Conservation (phyloP, 345 rosid genomes). For the Arabidopsis thaliana region DNA sequence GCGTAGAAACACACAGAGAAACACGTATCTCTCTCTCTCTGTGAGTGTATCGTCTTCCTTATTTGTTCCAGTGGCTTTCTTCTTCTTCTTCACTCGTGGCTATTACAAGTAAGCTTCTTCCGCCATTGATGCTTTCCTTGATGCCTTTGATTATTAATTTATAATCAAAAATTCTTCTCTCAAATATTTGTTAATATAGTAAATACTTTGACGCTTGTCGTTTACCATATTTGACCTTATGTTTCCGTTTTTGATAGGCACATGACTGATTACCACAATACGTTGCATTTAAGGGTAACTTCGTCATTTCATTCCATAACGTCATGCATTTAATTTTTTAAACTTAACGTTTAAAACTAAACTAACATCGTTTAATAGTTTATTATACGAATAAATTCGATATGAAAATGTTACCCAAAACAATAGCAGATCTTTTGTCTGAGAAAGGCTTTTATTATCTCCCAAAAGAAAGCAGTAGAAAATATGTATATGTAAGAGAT, state of each 20-base stretch:
- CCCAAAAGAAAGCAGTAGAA: background rate
- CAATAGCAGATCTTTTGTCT: background rate
- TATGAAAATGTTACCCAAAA: conserved; percentile 10
- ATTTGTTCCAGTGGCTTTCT: background rate
- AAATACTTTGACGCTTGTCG: conserved; percentile 28
- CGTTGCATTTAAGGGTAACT: conserved; percentile 1
- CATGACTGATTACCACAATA: background rate
- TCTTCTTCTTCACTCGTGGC: conserved; percentile 35
- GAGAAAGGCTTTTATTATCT: background rate
- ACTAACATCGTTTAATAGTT: background rate
- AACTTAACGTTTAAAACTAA: conserved; percentile 5
- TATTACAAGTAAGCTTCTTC: conserved; percentile 40
- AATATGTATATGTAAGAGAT: background rate
- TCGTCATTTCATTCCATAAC: conserved; percentile 7
- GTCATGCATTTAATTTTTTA: background rate
- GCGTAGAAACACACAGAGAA: background rate
- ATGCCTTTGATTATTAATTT: conserved; percentile 3
- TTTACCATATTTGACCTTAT: conserved; percentile 37
- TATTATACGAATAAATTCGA: background rate
- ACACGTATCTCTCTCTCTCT: background rate
- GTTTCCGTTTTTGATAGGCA: conserved; percentile 27
- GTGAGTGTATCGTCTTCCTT: conserved; percentile 14
- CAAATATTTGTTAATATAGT: background rate
- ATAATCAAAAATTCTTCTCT: background rate
- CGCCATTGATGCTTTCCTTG: conserved; percentile 40